A percentile compares a stretch with the other conserved stretches of the same genome.
Evolutionary conservation across 2,329 filamentous ascomycete genomes (phyloP).

Genomic region (Lecanicillium sp.): DNA sequence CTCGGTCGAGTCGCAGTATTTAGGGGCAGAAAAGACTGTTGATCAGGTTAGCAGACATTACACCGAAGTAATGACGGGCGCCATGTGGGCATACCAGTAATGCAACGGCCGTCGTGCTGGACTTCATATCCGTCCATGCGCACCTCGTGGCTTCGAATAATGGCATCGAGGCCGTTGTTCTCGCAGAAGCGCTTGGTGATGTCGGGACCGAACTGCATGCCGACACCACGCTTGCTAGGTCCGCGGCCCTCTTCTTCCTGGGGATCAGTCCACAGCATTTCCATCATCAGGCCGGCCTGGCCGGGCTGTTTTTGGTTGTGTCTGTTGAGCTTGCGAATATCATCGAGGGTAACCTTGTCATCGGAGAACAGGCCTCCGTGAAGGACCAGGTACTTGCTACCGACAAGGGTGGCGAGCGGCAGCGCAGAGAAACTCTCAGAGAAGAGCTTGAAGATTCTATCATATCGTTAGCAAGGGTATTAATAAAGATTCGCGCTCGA

Average conservation of each 20-base stretch:
- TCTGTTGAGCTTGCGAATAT: slow-evolving; percentile 87
- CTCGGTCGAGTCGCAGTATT: slow-evolving; percentile 95
- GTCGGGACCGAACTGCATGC: slow-evolving; percentile 93
- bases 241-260: slow-evolving; percentile 80
- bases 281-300: slow-evolving; percentile 96
- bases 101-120: slow-evolving; percentile 91
- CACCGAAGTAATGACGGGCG: not conserved
- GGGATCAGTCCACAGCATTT: slow-evolving; percentile 99
- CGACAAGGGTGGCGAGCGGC: slow-evolving; percentile 85
- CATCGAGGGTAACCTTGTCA: slow-evolving; percentile 84
- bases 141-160: slow-evolving; percentile 96
- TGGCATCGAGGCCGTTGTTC: slow-evolving; percentile 85
- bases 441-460: slow-evolving; percentile 86
- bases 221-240: slow-evolving; percentile 93
- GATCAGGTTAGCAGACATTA: slow-evolving; percentile 22
- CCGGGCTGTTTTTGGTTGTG: slow-evolving; percentile 90
- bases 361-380: slow-evolving; percentile 96
- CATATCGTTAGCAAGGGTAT: slow-evolving; percentile 6
- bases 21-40: slow-evolving; percentile 89
- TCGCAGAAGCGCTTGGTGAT: slow-evolving; percentile 96
- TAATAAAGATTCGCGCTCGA: not conserved
- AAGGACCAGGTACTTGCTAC: slow-evolving; percentile 83
- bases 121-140: slow-evolving; percentile 99
- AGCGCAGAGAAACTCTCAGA: slow-evolving; percentile 96
- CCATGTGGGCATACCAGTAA: slow-evolving; percentile 60